A percentile compares a stretch with the other conserved stretches of the same genome.
These are phyloP conservation scores for Talaromyces islandicus DNA, from an alignment of 2,329 filamentous ascomycete species.

Conservation along the genomic window DNA sequence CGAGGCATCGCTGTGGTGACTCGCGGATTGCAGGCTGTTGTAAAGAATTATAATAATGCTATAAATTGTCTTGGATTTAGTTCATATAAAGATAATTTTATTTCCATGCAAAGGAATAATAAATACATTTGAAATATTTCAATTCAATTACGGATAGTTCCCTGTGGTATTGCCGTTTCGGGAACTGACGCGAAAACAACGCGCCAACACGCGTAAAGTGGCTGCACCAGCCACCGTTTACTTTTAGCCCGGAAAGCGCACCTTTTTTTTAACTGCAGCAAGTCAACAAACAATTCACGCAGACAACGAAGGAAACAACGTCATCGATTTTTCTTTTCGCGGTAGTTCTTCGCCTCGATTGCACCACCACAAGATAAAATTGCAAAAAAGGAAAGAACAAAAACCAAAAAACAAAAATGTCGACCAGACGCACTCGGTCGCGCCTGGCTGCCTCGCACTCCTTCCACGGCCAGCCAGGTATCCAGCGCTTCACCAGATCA, in stretches of 20 bases:
- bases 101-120: not conserved
- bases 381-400: not conserved
- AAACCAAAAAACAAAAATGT: too few relatives aligned
- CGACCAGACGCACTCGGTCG: slow-evolving; percentile 13
- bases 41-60: too few relatives aligned
- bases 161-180: not conserved
- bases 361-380: not conserved
- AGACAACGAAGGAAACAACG: not conserved
- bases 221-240: not conserved
- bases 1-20: slow-evolving; percentile 7
- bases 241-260: not conserved
- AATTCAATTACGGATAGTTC: too few relatives aligned
- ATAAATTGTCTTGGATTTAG: not conserved
- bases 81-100: not conserved
- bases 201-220: not conserved
- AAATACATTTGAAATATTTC: too few relatives aligned
- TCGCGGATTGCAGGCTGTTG: not conserved
- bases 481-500: slow-evolving; percentile 40
- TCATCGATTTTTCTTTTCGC: not conserved
- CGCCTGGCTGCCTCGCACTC: slow-evolving; percentile 20
- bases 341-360: not conserved
- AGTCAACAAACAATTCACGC: not conserved
- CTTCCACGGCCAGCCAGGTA: slow-evolving; percentile 25
- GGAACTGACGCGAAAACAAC: not conserved
- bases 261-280: not conserved